Percentiles rank a stretch among this genome's conserved stretches.
Conservation (phyloP, 371 early-diverging fungal genomes). For the Syncephalastrum contaminatum region DNA sequence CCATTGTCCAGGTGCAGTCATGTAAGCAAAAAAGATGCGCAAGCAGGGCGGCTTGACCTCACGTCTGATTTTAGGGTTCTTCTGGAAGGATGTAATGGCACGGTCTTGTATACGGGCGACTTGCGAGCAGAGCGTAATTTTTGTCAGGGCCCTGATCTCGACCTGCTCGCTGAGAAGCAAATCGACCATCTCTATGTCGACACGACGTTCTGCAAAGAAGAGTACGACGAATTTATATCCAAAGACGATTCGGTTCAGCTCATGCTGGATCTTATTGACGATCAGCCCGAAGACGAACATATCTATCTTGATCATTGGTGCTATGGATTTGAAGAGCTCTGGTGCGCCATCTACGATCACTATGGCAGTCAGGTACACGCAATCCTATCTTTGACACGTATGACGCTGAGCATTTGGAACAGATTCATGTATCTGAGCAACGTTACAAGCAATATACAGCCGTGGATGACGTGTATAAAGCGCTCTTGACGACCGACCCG, state of each 20-base stretch:
- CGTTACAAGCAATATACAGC: slow-evolving; percentile 29
- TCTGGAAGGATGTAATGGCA: slow-evolving; percentile 36
- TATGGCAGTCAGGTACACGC: slow-evolving; percentile 25
- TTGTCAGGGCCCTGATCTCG: slow-evolving; percentile 14
- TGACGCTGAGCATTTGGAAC: neutral
- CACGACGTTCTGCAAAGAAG: slow-evolving; percentile 37
- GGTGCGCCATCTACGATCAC: slow-evolving; percentile 27
- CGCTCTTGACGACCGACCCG: slow-evolving; percentile 15
- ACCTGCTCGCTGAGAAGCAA: slow-evolving; percentile 11
- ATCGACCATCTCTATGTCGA: slow-evolving; percentile 45
- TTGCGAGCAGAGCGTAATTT: slow-evolving; percentile 34
- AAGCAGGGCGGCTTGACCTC: neutral
- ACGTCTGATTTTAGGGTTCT: slow-evolving; percentile 22
- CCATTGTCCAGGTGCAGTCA: slow-evolving; percentile 46
- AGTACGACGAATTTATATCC: slow-evolving; percentile 22
- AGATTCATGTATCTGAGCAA: slow-evolving; percentile 34
- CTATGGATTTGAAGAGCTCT: slow-evolving; percentile 47
- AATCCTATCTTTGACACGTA: neutral
- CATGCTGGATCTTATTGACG: slow-evolving; percentile 25
- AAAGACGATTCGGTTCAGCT: slow-evolving; percentile 25
- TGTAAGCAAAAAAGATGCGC: slow-evolving; percentile 18
- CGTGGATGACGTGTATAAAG: slow-evolving; percentile 12
- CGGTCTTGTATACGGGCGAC: slow-evolving; percentile 43
- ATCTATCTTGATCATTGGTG: slow-evolving; percentile 47
- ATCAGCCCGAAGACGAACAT: slow-evolving; percentile 22